Percentiles rank a stretch among this genome's conserved stretches.
Evolutionary conservation across 2,329 filamentous ascomycete genomes (phyloP).

Genomic region (Neocatenulostroma microsporum): DNA sequence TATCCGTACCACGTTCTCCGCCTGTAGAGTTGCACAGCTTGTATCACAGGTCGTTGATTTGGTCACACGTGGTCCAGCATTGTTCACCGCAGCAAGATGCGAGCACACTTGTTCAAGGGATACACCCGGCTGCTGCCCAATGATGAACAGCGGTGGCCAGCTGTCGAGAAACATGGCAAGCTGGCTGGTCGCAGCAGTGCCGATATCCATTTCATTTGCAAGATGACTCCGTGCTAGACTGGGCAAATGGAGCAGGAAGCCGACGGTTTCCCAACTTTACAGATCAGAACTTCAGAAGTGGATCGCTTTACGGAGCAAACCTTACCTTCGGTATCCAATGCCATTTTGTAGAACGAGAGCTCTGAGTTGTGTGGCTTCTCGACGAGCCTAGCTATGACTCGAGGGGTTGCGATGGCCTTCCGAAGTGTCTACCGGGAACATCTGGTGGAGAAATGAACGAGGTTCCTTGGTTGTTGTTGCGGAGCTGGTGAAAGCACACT

Average conservation of each 20-base stretch:
- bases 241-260: not conserved
- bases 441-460: no score
- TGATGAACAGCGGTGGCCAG: not conserved
- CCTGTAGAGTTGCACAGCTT: not conserved
- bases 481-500: no score
- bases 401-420: no score
- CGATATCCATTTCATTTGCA: not conserved
- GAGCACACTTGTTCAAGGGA: not conserved
- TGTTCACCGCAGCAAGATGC: not conserved
- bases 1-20: slow-evolving; percentile 2
- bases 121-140: no score
- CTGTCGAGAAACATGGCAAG: not conserved
- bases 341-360: no score
- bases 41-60: slow-evolving; percentile 2
- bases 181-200: not conserved
- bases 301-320: not conserved
- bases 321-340: slow-evolving; percentile 5
- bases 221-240: not conserved
- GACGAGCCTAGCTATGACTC: no score
- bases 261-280: not conserved
- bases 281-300: not conserved
- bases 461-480: no score
- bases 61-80: slow-evolving; percentile 2
- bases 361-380: no score
- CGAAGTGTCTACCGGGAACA: no score